phyloP scores from a whole-genome alignment of 129 eudicot genomes.

The Saposhnikovia divaricata region DNA sequence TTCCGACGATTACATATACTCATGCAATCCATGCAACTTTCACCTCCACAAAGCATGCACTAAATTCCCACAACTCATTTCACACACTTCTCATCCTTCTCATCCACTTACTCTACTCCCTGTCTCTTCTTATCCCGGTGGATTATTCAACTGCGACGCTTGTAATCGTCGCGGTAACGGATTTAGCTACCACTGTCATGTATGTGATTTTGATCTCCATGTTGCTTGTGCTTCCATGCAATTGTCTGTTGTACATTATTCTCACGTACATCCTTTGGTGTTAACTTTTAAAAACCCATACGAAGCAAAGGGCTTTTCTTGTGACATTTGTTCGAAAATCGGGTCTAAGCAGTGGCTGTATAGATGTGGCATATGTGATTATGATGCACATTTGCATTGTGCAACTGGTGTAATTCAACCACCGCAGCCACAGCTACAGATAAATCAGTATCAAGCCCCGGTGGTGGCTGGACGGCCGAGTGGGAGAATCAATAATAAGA shows the following conservation, averaged over 20 bases:
- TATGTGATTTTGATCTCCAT: constrained; percentile 53
- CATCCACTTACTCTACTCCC: constrained; percentile 56
- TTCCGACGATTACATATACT: constrained; percentile 21
- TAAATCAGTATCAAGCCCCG: constrained; percentile 19
- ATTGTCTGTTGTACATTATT: constrained; percentile 21
- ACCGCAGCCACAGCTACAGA: not conserved
- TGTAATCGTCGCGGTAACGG: constrained; percentile 41
- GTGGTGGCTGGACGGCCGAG: not conserved
- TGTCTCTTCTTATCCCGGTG: constrained; percentile 43
- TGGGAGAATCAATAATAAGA: not conserved
- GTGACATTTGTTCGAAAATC: constrained; percentile 42
- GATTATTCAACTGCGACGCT: constrained; percentile 54
- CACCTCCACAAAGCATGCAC: constrained; percentile 48
- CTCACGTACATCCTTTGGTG: constrained; percentile 36
- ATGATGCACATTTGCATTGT: constrained; percentile 55
- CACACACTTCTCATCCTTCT: constrained; percentile 43
- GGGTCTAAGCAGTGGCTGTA: constrained; percentile 60
- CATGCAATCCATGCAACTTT: constrained; percentile 49
- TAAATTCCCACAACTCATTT: constrained; percentile 36
- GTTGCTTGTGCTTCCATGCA: constrained; percentile 48
- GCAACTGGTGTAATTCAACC: constrained; percentile 11
- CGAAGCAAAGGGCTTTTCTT: constrained; percentile 33
- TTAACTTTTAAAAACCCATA: constrained; percentile 47
- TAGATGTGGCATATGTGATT: constrained; percentile 45
- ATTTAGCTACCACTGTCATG: constrained; percentile 52